phyloP scores from a whole-genome alignment of 139 green algal species.

The Tetraselmis chui region DNA sequence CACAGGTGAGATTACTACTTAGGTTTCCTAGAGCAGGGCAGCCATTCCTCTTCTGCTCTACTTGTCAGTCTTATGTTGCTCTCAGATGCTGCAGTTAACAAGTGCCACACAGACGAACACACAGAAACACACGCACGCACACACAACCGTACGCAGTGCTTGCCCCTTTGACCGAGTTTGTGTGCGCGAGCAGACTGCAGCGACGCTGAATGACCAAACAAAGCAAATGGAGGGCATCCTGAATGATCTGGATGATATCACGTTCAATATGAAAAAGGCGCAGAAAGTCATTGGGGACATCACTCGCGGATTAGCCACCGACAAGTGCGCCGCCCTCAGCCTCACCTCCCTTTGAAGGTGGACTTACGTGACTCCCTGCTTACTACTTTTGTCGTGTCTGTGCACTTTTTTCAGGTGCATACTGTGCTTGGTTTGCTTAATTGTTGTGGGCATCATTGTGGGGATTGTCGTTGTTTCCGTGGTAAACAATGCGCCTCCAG shows the following conservation, averaged over 20 bases:
- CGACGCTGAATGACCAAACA: not conserved
- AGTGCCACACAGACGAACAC: too few species aligned
- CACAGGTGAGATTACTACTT: not conserved
- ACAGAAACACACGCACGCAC: too few species aligned
- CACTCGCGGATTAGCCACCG: not conserved
- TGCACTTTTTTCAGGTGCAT: not conserved
- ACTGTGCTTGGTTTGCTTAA: not conserved
- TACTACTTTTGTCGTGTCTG: too few species aligned
- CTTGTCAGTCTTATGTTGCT: too few species aligned
- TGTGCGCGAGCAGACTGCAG: not conserved
- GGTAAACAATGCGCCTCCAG: not conserved
- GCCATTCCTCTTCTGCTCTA: too few species aligned
- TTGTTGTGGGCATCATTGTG: not conserved
- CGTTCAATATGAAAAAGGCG: not conserved
- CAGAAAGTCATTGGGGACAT: not conserved
- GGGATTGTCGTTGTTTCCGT: not conserved
- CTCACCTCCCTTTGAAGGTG: not conserved
- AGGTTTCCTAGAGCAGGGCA: too few species aligned
- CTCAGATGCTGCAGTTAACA: too few species aligned
- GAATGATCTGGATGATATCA: not conserved
- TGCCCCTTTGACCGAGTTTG: too few species aligned
- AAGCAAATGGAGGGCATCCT: not conserved
- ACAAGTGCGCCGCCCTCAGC: not conserved
- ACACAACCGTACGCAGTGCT: too few species aligned
- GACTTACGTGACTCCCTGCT: too few species aligned